These are phyloP conservation scores for Lepidopterella palustris DNA, from an alignment of 495 filamentous ascomycete species.

Conservation along the genomic window DNA sequence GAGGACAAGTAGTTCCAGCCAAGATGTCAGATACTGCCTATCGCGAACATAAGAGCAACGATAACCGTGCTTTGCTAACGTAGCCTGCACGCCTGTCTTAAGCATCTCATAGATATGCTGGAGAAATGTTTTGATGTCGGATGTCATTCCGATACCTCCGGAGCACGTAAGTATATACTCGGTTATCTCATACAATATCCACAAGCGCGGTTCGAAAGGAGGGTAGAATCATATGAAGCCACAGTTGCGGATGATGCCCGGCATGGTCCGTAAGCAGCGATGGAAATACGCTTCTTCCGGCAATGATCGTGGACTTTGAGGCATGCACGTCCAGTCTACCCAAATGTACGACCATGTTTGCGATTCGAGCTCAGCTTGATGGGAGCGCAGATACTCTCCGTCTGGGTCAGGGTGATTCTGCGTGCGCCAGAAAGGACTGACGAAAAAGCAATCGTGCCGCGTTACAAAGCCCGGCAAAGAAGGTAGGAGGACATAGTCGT, in stretches of 20 bases:
- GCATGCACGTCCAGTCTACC: slow-evolving; percentile 22
- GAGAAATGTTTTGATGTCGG: slow-evolving; percentile 14
- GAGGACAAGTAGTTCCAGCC: slow-evolving; percentile 15
- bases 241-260: slow-evolving; percentile 17
- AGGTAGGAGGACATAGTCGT: slow-evolving; percentile 16
- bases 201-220: slow-evolving; percentile 18
- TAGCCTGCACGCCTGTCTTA: slow-evolving; percentile 9
- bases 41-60: slow-evolving; percentile 14
- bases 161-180: slow-evolving; percentile 12
- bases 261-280: slow-evolving; percentile 14
- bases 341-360: slow-evolving; percentile 18
- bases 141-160: slow-evolving; percentile 4
- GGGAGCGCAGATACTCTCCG: slow-evolving; percentile 13
- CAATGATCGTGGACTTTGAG: slow-evolving; percentile 14
- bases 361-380: slow-evolving; percentile 17
- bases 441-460: slow-evolving; percentile 16
- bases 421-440: slow-evolving; percentile 19
- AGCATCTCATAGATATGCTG: slow-evolving; percentile 18
- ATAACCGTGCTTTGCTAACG: slow-evolving; percentile 16
- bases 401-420: slow-evolving; percentile 14
- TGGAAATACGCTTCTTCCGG: slow-evolving; percentile 14
- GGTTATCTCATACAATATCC: slow-evolving; percentile 22
- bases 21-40: slow-evolving; percentile 13
- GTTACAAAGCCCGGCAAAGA: slow-evolving; percentile 9
- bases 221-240: slow-evolving; percentile 20